These are phyloP conservation scores for Pontederia paniculata DNA, from an alignment of 176 grass and related monocot species.

Conservation along the genomic window DNA sequence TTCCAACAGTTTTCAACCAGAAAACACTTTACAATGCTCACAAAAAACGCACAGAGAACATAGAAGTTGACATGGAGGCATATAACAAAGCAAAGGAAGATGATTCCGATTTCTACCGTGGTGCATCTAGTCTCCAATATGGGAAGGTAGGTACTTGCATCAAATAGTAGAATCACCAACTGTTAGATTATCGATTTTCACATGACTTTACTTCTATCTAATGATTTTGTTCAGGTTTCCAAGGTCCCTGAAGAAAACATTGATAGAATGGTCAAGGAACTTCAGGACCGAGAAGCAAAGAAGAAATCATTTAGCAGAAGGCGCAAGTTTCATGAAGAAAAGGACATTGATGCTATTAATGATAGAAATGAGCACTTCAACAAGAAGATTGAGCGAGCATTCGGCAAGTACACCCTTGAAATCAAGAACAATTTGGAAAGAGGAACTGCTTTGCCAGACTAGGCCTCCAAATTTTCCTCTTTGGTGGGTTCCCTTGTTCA, in stretches of 20 bases:
- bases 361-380: slow-evolving; percentile 97
- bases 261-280: slow-evolving; percentile 75
- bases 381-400: slow-evolving; percentile 94
- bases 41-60: slow-evolving; percentile 83
- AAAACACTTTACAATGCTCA: slow-evolving; percentile 87
- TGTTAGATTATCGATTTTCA: background rate
- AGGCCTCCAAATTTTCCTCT: background rate
- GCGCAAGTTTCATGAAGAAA: slow-evolving; percentile 86
- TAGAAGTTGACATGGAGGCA: slow-evolving; percentile 72
- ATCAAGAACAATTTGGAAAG: slow-evolving; percentile 99
- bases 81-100: slow-evolving; percentile 85
- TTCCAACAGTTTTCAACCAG: slow-evolving; percentile 73
- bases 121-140: slow-evolving; percentile 89
- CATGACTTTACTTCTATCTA: background rate
- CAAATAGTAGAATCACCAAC: background rate
- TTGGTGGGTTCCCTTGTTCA: background rate
- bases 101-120: slow-evolving; percentile 85
- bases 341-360: slow-evolving; percentile 89
- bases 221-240: slow-evolving; percentile 19
- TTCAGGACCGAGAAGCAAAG: slow-evolving; percentile 53
- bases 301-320: slow-evolving; percentile 73
- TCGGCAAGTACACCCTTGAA: slow-evolving; percentile 92
- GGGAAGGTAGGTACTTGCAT: slow-evolving; percentile 49
- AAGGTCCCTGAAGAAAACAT: slow-evolving; percentile 66
- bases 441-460: slow-evolving; percentile 82